These are phyloP conservation scores for Kazachstania psychrophila DNA, from an alignment of 805 yeast genomes.

Conservation along the genomic window DNA sequence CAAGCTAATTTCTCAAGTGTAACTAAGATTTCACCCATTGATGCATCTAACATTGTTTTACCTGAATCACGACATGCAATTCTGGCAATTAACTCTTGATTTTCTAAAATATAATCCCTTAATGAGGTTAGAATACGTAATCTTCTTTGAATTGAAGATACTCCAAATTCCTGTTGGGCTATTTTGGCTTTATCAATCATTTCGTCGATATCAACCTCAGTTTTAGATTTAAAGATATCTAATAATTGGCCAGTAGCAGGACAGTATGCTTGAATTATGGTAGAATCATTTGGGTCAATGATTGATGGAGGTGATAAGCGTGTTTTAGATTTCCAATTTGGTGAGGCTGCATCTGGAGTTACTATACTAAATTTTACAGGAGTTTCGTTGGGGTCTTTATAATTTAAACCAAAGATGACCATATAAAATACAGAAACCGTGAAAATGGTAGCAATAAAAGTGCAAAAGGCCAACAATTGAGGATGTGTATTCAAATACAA, in stretches of 20 bases:
- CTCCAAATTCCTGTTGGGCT: slow-evolving; percentile 30
- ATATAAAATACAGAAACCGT: slow-evolving; percentile 15
- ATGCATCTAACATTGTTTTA: slow-evolving; percentile 90
- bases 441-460: slow-evolving; percentile 12
- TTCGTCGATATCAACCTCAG: slow-evolving; percentile 61
- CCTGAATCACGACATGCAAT: slow-evolving; percentile 97
- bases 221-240: slow-evolving; percentile 59
- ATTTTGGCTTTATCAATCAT: slow-evolving; percentile 36
- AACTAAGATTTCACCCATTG: slow-evolving; percentile 93
- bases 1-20: slow-evolving; percentile 89
- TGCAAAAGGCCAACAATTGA: slow-evolving; percentile 1
- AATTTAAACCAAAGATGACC: slow-evolving; percentile 7
- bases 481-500: slow-evolving; percentile 1
- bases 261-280: slow-evolving; percentile 72
- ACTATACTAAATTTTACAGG: slow-evolving; percentile 16
- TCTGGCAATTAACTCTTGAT: slow-evolving; percentile 81
- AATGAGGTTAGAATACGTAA: slow-evolving; percentile 64
- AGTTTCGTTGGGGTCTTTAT: slow-evolving; percentile 3
- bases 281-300: slow-evolving; percentile 51
- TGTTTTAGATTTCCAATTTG: slow-evolving; percentile 73
- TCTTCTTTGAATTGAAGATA: slow-evolving; percentile 52
- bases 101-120: slow-evolving; percentile 57
- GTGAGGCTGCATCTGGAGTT: slow-evolving; percentile 31
- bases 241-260: slow-evolving; percentile 92
- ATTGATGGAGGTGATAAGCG: slow-evolving; percentile 48